These are phyloP conservation scores for Berberis vulgaris DNA, from an alignment of 164 flowering plant species.

Conservation along the genomic window DNA sequence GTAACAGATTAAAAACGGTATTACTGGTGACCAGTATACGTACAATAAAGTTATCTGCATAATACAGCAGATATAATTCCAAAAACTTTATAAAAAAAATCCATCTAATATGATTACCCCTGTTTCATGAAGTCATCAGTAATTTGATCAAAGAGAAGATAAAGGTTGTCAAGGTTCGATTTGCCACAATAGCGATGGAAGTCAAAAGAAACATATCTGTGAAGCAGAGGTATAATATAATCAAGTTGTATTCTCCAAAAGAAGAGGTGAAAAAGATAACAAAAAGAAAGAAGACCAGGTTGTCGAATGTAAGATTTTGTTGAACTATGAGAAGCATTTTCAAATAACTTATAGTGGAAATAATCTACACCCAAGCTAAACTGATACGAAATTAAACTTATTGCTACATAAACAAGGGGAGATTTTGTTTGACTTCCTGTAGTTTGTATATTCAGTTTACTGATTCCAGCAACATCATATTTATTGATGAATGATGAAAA, in stretches of 20 bases:
- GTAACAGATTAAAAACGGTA: conserved; percentile 39
- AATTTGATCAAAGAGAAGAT: conserved; percentile 65
- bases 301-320: background rate
- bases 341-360: no score
- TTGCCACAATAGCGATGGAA: conserved; percentile 75
- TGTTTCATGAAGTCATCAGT: conserved; percentile 62
- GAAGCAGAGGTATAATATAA: conserved; percentile 5
- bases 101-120: conserved; percentile 45
- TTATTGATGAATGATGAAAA: background rate
- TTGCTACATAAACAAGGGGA: background rate
- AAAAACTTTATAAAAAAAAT: background rate
- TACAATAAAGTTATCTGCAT: background rate
- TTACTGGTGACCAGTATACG: conserved; percentile 18
- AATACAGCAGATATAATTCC: background rate
- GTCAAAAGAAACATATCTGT: conserved; percentile 86
- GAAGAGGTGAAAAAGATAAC: background rate
- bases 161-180: conserved; percentile 58
- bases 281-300: background rate
- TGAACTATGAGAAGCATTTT: background rate
- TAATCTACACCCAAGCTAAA: no score
- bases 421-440: background rate
- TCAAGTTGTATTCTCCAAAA: conserved; percentile 1
- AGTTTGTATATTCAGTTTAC: background rate
- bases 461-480: background rate
- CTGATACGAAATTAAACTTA: no score